A percentile compares a stretch with the other conserved stretches of the same genome.
phyloP scores from a whole-genome alignment of 2,329 filamentous ascomycete species.

The Ophiostoma triangulosporum region DNA sequence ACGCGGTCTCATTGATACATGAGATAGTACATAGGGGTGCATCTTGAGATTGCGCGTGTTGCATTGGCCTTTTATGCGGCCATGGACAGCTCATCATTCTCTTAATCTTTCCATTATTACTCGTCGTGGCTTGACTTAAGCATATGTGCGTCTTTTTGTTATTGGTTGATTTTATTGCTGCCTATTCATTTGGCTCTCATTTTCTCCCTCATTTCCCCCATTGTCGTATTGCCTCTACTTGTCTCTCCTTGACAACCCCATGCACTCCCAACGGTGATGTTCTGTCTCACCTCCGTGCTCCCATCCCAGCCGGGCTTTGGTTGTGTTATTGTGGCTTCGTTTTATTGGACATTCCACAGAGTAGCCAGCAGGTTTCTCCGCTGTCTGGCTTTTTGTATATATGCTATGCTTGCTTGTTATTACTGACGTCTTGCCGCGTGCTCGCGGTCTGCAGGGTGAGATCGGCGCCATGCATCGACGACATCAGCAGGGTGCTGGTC shows the following conservation, averaged over 20 bases:
- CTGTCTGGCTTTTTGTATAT: too few species aligned
- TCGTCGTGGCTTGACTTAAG: not conserved
- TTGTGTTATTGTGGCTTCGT: not conserved
- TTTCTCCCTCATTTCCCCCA: not conserved
- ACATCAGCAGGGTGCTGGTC: not conserved
- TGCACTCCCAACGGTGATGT: not conserved
- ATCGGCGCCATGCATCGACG: not conserved
- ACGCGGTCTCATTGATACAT: not conserved
- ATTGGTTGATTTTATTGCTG: not conserved
- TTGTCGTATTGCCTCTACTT: not conserved
- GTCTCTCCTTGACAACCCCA: not conserved
- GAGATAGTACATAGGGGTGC: not conserved
- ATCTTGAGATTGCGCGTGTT: not conserved
- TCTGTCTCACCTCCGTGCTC: not conserved
- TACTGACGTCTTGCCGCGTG: not conserved
- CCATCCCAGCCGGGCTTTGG: not conserved
- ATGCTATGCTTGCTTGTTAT: not conserved
- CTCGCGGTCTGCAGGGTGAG: not conserved
- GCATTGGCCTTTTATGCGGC: not conserved
- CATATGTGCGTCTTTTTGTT: not conserved
- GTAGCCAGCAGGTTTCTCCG: not conserved
- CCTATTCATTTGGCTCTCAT: not conserved
- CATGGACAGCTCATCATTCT: conserved; percentile 2
- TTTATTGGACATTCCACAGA: not conserved
- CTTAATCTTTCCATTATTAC: not conserved